These are phyloP conservation scores for Bipolaris victoriae DNA, from an alignment of 2,329 filamentous ascomycete genomes.

Conservation along the genomic window DNA sequence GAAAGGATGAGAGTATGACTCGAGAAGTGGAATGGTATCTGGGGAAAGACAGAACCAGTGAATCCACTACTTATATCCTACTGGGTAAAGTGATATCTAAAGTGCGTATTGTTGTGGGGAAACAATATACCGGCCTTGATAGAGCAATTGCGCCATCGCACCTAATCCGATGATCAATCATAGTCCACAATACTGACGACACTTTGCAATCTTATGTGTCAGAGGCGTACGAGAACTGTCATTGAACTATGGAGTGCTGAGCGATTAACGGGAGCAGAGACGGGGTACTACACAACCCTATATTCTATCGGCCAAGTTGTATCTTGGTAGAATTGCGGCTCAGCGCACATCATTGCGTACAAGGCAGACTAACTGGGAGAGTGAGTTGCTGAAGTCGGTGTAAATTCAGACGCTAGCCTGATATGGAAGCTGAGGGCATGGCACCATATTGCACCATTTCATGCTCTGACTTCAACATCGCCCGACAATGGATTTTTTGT, in stretches of 20 bases:
- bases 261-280: not conserved
- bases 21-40: not conserved
- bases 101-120: slow-evolving; percentile 18
- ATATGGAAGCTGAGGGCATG: slow-evolving; percentile 23
- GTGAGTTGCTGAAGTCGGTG: slow-evolving; percentile 21
- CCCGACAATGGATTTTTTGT: not conserved
- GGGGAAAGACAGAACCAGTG: not conserved
- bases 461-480: slow-evolving; percentile 15
- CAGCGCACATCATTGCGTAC: not conserved
- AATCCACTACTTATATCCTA: slow-evolving; percentile 20
- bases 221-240: not conserved
- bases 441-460: slow-evolving; percentile 29
- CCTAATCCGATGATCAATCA: slow-evolving; percentile 33
- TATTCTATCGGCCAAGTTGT: not conserved
- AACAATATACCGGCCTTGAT: slow-evolving; percentile 15
- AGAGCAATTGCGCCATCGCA: slow-evolving; percentile 45
- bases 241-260: not conserved
- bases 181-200: slow-evolving; percentile 6
- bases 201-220: slow-evolving; percentile 10
- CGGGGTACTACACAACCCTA: not conserved
- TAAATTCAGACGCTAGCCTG: slow-evolving; percentile 18
- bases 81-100: not conserved
- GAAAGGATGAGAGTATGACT: not conserved
- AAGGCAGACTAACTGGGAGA: not conserved
- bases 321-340: not conserved